Evolutionary conservation across 2,329 filamentous ascomycete species (phyloP).

Genomic region (Aspergillus spinulosporus): DNA sequence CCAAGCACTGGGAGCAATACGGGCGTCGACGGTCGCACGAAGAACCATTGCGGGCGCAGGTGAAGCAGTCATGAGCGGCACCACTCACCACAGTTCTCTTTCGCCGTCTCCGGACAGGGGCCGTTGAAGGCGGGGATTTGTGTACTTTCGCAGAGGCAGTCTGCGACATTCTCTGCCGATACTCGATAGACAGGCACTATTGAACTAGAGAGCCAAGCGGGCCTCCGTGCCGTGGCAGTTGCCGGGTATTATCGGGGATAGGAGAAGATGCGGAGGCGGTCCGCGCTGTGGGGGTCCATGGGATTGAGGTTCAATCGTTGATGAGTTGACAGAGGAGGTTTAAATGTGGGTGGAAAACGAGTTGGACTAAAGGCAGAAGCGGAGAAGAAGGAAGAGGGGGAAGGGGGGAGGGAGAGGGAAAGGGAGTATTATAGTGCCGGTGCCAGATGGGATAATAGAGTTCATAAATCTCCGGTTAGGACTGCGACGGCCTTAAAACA

Average conservation of each 20-base stretch:
- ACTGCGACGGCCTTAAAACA: neutral
- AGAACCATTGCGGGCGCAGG: slow-evolving; percentile 78
- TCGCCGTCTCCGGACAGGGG: slow-evolving; percentile 64
- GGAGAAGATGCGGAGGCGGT: slow-evolving; percentile 19
- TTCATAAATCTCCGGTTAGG: slow-evolving; percentile 4
- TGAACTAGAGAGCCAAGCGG: neutral
- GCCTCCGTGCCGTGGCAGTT: neutral
- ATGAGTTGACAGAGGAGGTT: neutral
- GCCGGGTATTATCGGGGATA: slow-evolving; percentile 12
- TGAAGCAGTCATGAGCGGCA: slow-evolving; percentile 92
- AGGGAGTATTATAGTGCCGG: neutral
- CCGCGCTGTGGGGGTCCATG: slow-evolving; percentile 25
- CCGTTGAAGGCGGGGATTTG: slow-evolving; percentile 26
- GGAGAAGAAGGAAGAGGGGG: neutral
- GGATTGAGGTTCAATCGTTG: neutral
- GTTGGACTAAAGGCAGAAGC: neutral
- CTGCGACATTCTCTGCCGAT: slow-evolving; percentile 21
- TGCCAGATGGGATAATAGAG: slow-evolving; percentile 1
- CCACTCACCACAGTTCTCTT: slow-evolving; percentile 85
- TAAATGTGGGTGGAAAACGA: neutral
- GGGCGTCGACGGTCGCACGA: slow-evolving; percentile 90
- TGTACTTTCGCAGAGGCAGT: slow-evolving; percentile 27
- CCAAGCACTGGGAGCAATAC: slow-evolving; percentile 92
- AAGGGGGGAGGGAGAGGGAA: slow-evolving; percentile 5
- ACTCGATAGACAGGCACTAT: neutral